Evolutionary conservation across 1,284 basidiomycete genomes (phyloP), one percentile per base, ranked within the genome.

Genomic region (Rhodotorula sp.): DNA sequence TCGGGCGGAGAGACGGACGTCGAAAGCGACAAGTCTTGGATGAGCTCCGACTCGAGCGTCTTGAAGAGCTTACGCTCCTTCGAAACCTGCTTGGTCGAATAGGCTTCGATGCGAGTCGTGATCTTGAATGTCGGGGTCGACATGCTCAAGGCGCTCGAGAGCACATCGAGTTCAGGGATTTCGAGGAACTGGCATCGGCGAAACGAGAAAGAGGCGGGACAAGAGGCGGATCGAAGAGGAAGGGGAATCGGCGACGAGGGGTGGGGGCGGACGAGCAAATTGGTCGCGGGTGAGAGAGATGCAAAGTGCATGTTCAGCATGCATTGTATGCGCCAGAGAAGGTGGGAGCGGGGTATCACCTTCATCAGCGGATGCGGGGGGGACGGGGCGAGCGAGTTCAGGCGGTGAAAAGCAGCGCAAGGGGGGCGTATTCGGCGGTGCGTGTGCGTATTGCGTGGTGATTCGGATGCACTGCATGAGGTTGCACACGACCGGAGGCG

Each of bases 61-160:
- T 91, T 94, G 85, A 94, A 94, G 80, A 97, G 88, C 79, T 91
- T 92, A 86, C 94, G 94, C 85, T 99, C 96, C 79, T 91, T 90
- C 75, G 91, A 91, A 81, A 97, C 90, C 78, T 94, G 90, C 85
- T 99, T 99, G 87, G 93, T 95, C 76, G 91, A 93, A 84, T 98
- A 99, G 0, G 93, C 94, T 81, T 99, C 95, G 80, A 99, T 88
- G 75, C 94, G 88, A 50, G 92, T 94, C 80, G 92, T 88, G 26
- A 97, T 91, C 37, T 88, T 80, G 70, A 73, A 55, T 28, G 72
- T 74, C 48, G 76, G 70, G 40, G 72, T 74, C 50, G 69, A 69
- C 60, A 76, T 75, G 57, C 75, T 77, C 56, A 79, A 65, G 24
- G 77, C 76, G 37, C 73, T 72, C 44, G 78, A 79, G 30, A 80